Evolutionary conservation across 1,284 basidiomycete species (phyloP).

Genomic region (Thelephora terrestris): DNA sequence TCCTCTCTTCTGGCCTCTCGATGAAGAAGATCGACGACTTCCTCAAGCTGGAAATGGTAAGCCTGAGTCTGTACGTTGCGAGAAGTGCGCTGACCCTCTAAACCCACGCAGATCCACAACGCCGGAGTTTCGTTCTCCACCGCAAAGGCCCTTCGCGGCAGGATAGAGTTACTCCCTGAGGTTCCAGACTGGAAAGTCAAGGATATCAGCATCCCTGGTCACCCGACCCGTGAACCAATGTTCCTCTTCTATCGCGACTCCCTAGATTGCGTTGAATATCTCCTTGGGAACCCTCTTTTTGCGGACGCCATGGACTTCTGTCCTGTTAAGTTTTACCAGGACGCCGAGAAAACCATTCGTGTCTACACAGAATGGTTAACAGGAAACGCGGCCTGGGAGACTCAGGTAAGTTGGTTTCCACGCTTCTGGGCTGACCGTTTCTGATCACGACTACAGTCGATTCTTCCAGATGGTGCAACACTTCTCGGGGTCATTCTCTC

Average conservation of each 20-base stretch:
- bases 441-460: too few species aligned
- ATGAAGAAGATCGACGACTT: too few species aligned
- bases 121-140: conserved; percentile 17
- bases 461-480: too few species aligned
- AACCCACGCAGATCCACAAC: conserved; percentile 8
- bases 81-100: too few species aligned
- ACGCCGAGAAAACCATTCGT: not conserved
- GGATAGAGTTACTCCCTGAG: conserved; percentile 18
- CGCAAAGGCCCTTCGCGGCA: conserved; percentile 18
- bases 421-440: too few species aligned
- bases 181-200: conserved; percentile 18
- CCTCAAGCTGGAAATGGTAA: too few species aligned
- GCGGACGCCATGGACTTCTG: conserved; percentile 16
- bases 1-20: too few species aligned
- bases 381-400: too few species aligned
- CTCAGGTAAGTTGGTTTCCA: too few species aligned
- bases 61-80: too few species aligned
- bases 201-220: conserved; percentile 1
- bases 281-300: conserved; percentile 5
- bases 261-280: conserved; percentile 1
- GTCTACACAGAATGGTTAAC: not conserved
- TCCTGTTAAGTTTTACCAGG: not conserved
- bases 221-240: conserved; percentile 15
- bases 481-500: too few species aligned
- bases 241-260: conserved; percentile 18